Evolutionary conservation across 768 basidiomycete genomes (phyloP), one percentile per base, ranked within the genome.

Genomic region (Rhodocollybia butyracea): DNA sequence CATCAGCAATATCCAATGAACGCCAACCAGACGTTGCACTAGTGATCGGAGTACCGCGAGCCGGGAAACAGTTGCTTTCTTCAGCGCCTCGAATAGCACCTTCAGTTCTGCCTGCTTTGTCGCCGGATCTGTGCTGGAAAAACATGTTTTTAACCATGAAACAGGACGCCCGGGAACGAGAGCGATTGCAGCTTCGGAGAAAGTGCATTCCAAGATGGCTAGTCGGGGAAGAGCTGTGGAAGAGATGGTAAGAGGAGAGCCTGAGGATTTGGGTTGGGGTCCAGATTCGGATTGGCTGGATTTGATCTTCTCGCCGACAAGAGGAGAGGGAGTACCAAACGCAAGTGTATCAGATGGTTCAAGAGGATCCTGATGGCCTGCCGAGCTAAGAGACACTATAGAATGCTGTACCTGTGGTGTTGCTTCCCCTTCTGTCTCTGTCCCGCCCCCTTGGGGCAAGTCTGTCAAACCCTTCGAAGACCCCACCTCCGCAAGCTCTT

Each of bases 61-160:
- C n/a, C 43, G 19, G 26, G 6, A 5, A 27, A 13, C 22, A 39
- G 3, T n/a, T 5, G 32, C 32, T 22, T 24, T 50, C 13, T 22
- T 34, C 2, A 50, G 12, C 12, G 34, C 48, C 32, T 31, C 22
- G 11, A 85, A 68, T 22, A 88, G 69, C 1, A 73, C 59, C 0
- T 62, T 59, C 70, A 86, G 68, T 64, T 88, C 86, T 1, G 70
- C 68, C 30, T 75, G 73, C 69, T 85, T 85, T 41, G 79, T 80
- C 4, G 60, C 63, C 1, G 69, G 50, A 48, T 71, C 73, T n/a
- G 79, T 71, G 50, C 73, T 72, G 22, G 85, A 85, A 66, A 88
- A 84, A 62, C 86, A 87, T 5, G 85, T 86, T 68, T 88, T 88
- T 55, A 88, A 73, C 52, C 78, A 79, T 1, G 79, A 76, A 38